A percentile compares a stretch with the other conserved stretches of the same genome.
Evolutionary conservation across 23 red algal genomes (phyloP).

Genomic region (Gracilaria gracilis): DNA sequence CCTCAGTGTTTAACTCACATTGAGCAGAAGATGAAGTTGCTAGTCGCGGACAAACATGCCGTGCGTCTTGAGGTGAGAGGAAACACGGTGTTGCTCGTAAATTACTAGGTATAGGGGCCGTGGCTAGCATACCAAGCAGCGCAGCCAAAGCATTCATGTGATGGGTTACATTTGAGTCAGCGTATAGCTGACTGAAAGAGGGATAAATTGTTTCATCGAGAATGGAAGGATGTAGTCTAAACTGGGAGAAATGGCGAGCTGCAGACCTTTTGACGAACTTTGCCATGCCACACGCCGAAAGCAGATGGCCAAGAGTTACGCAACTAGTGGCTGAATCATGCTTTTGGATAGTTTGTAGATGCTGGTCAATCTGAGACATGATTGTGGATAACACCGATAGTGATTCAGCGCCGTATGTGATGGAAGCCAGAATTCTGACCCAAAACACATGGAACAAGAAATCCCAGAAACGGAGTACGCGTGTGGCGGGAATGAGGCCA

Average conservation of each 20-base stretch:
- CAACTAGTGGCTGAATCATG: conserved; percentile 55
- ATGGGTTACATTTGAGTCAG: conserved; percentile 11
- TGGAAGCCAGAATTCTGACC: conserved; percentile 10
- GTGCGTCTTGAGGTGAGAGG: conserved; percentile 19
- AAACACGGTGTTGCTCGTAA: not conserved
- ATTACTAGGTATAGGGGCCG: conserved; percentile 30
- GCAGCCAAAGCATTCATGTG: conserved; percentile 34
- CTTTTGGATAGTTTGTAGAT: conserved; percentile 19
- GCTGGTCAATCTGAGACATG: conserved; percentile 17
- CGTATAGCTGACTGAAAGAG: conserved; percentile 8
- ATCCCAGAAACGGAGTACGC: conserved; percentile 30
- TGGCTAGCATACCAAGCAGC: conserved; percentile 18
- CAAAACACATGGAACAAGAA: conserved; percentile 26
- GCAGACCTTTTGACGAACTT: conserved; percentile 51
- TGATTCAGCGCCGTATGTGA: conserved; percentile 43
- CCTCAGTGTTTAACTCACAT: not conserved
- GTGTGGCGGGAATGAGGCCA: conserved; percentile 35
- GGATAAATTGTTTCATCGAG: conserved; percentile 41
- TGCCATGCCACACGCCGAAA: conserved; percentile 48
- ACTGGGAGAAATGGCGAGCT: conserved; percentile 23
- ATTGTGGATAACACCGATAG: conserved; percentile 7
- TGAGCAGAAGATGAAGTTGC: conserved; percentile 1
- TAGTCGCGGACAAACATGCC: conserved; percentile 19
- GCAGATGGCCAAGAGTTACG: conserved; percentile 59
- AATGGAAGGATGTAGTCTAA: not conserved